phyloP scores from a whole-genome alignment of 2,329 filamentous ascomycete genomes.

The Aciculosporium take region DNA sequence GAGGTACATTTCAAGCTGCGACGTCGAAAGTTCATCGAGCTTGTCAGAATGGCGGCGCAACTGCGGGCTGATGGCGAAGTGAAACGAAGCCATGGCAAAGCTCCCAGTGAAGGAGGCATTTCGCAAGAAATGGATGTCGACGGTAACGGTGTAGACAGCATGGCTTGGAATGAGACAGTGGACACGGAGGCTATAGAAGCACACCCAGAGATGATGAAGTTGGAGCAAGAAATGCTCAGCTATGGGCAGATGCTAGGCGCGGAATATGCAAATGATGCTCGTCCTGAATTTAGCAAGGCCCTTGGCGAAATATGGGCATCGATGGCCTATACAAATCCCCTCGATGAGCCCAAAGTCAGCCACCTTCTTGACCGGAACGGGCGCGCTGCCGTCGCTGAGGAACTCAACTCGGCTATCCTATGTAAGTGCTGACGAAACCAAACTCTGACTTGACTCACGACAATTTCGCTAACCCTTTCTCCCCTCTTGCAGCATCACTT shows the following conservation, averaged over 20 bases:
- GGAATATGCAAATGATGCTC: constrained; percentile 60
- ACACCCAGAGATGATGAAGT: constrained; percentile 23
- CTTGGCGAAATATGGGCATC: constrained; percentile 78
- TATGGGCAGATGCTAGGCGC: constrained; percentile 69
- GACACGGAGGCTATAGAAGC: constrained; percentile 27
- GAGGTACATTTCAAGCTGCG: constrained; percentile 77
- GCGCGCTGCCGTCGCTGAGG: constrained; percentile 70
- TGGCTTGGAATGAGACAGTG: constrained; percentile 33
- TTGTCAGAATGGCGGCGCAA: constrained; percentile 66
- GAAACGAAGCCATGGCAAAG: constrained; percentile 30
- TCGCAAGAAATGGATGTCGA: constrained; percentile 42
- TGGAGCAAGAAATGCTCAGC: constrained; percentile 55
- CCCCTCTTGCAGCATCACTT: constrained; percentile 50
- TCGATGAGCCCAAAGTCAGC: constrained; percentile 57
- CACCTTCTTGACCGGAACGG: constrained; percentile 65
- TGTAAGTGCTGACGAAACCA: constrained; percentile 40
- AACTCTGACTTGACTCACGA: not conserved
- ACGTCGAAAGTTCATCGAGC: constrained; percentile 89
- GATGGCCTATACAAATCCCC: constrained; percentile 72
- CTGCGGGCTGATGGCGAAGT: constrained; percentile 34
- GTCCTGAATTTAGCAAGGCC: constrained; percentile 55
- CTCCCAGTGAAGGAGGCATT: constrained; percentile 18
- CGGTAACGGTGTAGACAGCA: constrained; percentile 29
- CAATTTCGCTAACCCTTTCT: not conserved
- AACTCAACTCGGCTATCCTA: constrained; percentile 84